Percentiles rank a stretch among this genome's conserved stretches.
Evolutionary conservation across 805 yeast species (phyloP).

Genomic region (Peterozyma toletana): DNA sequence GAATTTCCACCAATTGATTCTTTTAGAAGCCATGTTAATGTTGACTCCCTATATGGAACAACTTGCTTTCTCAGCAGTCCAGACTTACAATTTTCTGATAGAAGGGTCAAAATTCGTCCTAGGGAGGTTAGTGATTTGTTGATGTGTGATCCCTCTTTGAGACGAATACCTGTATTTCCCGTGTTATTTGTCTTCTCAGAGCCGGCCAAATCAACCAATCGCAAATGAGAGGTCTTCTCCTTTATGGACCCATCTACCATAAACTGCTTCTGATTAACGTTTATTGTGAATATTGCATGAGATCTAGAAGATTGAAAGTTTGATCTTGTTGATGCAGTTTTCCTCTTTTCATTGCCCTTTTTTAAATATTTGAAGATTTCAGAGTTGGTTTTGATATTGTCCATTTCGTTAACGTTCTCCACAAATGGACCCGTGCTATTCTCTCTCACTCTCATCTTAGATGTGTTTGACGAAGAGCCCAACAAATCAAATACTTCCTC

Average conservation of each 20-base stretch:
- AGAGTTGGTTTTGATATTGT: slow-evolving; percentile 32
- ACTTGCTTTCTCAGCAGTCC: slow-evolving; percentile 21
- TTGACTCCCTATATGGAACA: slow-evolving; percentile 71
- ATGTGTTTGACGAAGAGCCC: slow-evolving; percentile 9
- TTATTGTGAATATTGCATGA: slow-evolving; percentile 69
- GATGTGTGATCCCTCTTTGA: slow-evolving; percentile 71
- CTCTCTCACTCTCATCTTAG: slow-evolving; percentile 51
- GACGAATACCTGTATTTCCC: slow-evolving; percentile 52
- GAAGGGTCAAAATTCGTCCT: slow-evolving; percentile 55
- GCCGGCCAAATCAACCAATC: slow-evolving; percentile 76
- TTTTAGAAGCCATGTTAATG: slow-evolving; percentile 65
- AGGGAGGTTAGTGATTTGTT: slow-evolving; percentile 73
- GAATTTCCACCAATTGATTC: slow-evolving; percentile 78
- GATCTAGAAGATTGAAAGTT: slow-evolving; percentile 71
- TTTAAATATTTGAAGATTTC: slow-evolving; percentile 41
- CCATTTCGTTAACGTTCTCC: slow-evolving; percentile 51
- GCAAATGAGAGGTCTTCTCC: slow-evolving; percentile 50
- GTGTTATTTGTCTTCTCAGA: slow-evolving; percentile 65
- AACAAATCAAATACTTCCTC: slow-evolving; percentile 68
- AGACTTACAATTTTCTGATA: slow-evolving; percentile 33
- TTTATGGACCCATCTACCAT: slow-evolving; percentile 30
- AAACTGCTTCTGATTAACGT: slow-evolving; percentile 49
- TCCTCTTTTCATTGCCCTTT: slow-evolving; percentile 48
- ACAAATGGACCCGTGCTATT: slow-evolving; percentile 66
- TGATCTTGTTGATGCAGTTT: slow-evolving; percentile 69